These are phyloP conservation scores for Lactarius trivialis DNA, from an alignment of 768 basidiomycete species.

Conservation along the genomic window DNA sequence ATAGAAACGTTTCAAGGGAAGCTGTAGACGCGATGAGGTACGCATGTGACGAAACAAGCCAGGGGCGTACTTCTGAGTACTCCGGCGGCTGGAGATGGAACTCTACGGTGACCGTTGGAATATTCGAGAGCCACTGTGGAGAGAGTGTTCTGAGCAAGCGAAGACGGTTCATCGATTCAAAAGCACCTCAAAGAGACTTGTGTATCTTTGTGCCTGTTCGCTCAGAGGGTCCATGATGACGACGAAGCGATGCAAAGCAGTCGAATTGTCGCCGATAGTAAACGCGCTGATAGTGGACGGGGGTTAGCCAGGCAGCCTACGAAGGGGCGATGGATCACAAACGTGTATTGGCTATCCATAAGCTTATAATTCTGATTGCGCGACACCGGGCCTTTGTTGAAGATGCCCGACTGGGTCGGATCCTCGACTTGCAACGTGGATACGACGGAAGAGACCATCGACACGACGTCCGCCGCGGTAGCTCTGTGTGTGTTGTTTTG, in stretches of 20 bases:
- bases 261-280: slow-evolving; percentile 56
- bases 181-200: slow-evolving; percentile 65
- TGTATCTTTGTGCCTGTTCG: slow-evolving; percentile 81
- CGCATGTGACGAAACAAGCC: neutral
- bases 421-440: slow-evolving; percentile 66
- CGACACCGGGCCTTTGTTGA: slow-evolving; percentile 56
- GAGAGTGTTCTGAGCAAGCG: slow-evolving; percentile 3
- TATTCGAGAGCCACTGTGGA: slow-evolving; percentile 54
- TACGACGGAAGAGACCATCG: slow-evolving; percentile 64
- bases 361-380: slow-evolving; percentile 54
- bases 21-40: slow-evolving; percentile 35
- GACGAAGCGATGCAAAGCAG: slow-evolving; percentile 62
- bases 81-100: slow-evolving; percentile 73
- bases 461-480: slow-evolving; percentile 51
- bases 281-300: slow-evolving; percentile 45
- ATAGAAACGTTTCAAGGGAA: slow-evolving; percentile 92
- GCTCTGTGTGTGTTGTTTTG: slow-evolving; percentile 34
- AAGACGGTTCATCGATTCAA: neutral
- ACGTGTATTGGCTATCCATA: slow-evolving; percentile 63
- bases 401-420: slow-evolving; percentile 63
- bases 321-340: slow-evolving; percentile 26
- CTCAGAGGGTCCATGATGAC: slow-evolving; percentile 81
- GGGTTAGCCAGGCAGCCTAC: neutral
- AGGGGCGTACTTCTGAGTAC: slow-evolving; percentile 56
- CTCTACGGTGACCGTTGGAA: slow-evolving; percentile 61